These are phyloP conservation scores for Durio zibethinus DNA, from an alignment of 345 rosid genomes.

Conservation along the genomic window DNA sequence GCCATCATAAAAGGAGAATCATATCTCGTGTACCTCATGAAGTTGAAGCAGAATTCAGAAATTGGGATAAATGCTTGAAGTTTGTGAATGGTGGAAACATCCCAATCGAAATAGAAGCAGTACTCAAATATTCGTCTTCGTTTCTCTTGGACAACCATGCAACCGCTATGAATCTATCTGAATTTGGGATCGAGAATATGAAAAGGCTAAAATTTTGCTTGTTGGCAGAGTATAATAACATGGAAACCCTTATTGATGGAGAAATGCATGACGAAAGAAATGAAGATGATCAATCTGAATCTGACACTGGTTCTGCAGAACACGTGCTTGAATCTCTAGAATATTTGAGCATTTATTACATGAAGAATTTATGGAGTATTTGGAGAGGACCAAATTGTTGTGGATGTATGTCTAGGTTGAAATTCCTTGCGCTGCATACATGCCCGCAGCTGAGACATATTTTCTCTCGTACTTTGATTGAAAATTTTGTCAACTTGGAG, in stretches of 20 bases:
- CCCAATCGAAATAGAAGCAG: background rate
- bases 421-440: slow-evolving; percentile 19
- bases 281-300: background rate
- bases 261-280: background rate
- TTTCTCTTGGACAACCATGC: slow-evolving; percentile 29
- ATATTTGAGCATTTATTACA: slow-evolving; percentile 18
- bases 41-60: slow-evolving; percentile 11
- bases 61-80: slow-evolving; percentile 20
- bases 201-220: slow-evolving; percentile 24
- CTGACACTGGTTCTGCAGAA: background rate
- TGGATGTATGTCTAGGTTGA: slow-evolving; percentile 1
- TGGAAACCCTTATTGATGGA: slow-evolving; percentile 21
- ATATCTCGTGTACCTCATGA: slow-evolving; percentile 24
- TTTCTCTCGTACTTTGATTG: slow-evolving; percentile 9
- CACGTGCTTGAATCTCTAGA: slow-evolving; percentile 6
- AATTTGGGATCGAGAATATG: slow-evolving; percentile 22
- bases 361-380: slow-evolving; percentile 11
- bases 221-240: slow-evolving; percentile 26
- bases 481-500: slow-evolving; percentile 5
- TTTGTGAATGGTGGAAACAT: slow-evolving; percentile 23
- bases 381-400: slow-evolving; percentile 19
- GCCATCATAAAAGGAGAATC: slow-evolving; percentile 19
- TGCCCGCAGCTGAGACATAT: background rate
- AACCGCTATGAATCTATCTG: slow-evolving; percentile 13
- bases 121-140: slow-evolving; percentile 12